Evolutionary conservation across 768 basidiomycete species (phyloP).

Genomic region (Pleurotus eryngii): DNA sequence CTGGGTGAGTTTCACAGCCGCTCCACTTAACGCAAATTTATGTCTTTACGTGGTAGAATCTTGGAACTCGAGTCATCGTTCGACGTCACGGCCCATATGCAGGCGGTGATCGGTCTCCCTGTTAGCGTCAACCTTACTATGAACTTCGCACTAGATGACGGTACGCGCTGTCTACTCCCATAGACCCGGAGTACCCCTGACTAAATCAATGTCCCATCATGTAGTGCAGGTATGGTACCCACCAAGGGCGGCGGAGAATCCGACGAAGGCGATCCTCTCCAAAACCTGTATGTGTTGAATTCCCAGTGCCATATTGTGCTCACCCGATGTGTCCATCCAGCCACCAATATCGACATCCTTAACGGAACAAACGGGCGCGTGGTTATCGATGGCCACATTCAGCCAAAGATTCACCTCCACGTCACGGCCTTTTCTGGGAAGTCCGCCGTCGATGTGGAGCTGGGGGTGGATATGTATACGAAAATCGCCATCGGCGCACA

Average conservation of each 20-base stretch:
- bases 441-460: not conserved
- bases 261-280: not conserved
- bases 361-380: not conserved
- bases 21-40: not conserved
- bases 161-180: not conserved
- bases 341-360: not conserved
- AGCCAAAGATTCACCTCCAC: not conserved
- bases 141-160: not conserved
- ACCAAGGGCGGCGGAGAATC: not conserved
- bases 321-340: not conserved
- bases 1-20: not conserved
- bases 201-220: not conserved
- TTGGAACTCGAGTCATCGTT: not conserved
- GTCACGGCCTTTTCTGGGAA: not conserved
- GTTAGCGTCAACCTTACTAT: not conserved
- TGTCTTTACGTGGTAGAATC: not conserved
- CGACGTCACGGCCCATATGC: not conserved
- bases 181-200: not conserved
- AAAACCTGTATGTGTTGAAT: not conserved
- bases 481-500: not conserved
- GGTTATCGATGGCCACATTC: not conserved
- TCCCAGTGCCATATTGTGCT: not conserved
- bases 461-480: not conserved
- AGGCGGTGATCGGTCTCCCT: not conserved
- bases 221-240: slow-evolving; percentile 1